Percentiles rank a stretch among this genome's conserved stretches.
These are phyloP conservation scores for Xeromyces bisporus DNA, from an alignment of 495 filamentous ascomycete genomes.

Conservation along the genomic window DNA sequence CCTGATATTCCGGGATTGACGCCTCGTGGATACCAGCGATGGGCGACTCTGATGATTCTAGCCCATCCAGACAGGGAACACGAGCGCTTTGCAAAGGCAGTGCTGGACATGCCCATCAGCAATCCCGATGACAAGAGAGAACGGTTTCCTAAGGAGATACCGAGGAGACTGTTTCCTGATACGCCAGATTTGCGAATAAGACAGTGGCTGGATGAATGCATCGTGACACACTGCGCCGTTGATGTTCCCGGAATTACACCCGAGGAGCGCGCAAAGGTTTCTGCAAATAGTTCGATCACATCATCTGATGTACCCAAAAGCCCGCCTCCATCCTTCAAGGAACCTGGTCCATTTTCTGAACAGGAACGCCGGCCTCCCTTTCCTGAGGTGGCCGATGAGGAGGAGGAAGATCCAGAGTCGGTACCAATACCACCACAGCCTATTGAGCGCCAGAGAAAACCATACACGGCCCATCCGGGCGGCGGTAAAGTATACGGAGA, in stretches of 20 bases:
- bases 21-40: slow-evolving; percentile 58
- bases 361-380: slow-evolving; percentile 36
- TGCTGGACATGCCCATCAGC: slow-evolving; percentile 58
- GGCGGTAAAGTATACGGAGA: slow-evolving; percentile 38
- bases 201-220: slow-evolving; percentile 26
- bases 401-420: slow-evolving; percentile 17
- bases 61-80: slow-evolving; percentile 67
- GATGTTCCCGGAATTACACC: slow-evolving; percentile 28
- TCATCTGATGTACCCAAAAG: slow-evolving; percentile 6
- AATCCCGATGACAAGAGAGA: slow-evolving; percentile 56
- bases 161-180: slow-evolving; percentile 53
- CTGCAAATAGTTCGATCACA: slow-evolving; percentile 5
- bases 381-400: slow-evolving; percentile 29
- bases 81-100: slow-evolving; percentile 53
- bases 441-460: slow-evolving; percentile 46
- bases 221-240: slow-evolving; percentile 31
- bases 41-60: slow-evolving; percentile 58
- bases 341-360: slow-evolving; percentile 23
- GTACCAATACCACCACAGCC: slow-evolving; percentile 22
- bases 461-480: slow-evolving; percentile 39
- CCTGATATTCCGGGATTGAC: slow-evolving; percentile 67
- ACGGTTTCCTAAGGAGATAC: slow-evolving; percentile 63
- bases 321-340: slow-evolving; percentile 6
- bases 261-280: slow-evolving; percentile 20
- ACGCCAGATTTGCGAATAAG: slow-evolving; percentile 18